phyloP scores from a whole-genome alignment of 2,329 filamentous ascomycete species.

The Pseudopithomyces chartarum region DNA sequence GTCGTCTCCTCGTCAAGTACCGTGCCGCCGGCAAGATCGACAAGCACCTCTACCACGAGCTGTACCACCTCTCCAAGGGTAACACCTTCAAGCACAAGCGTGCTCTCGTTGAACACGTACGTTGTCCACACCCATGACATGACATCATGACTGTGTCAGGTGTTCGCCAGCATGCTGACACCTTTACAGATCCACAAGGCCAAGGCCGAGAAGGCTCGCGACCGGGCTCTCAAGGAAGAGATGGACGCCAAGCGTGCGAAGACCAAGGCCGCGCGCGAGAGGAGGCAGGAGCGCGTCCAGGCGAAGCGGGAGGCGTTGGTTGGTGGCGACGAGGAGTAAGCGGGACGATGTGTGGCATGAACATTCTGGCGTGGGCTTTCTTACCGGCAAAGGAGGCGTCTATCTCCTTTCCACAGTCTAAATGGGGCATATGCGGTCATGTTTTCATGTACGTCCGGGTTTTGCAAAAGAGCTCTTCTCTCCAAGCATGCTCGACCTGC shows the following conservation, averaged over 20 bases:
- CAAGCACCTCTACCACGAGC: constrained; percentile 99
- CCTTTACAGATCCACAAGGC: constrained; percentile 90
- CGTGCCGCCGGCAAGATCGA: constrained; percentile 99
- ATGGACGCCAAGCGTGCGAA: constrained; percentile 99
- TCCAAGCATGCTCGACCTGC: constrained; percentile 42
- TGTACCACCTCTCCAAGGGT: constrained; percentile 99
- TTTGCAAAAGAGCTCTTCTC: constrained; percentile 44
- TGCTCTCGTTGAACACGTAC: constrained; percentile 99
- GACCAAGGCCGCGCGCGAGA: constrained; percentile 99
- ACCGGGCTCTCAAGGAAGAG: constrained; percentile 96
- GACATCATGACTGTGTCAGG: constrained; percentile 42
- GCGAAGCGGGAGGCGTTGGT: constrained; percentile 89
- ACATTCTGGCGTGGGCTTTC: constrained; percentile 49
- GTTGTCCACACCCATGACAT: constrained; percentile 54
- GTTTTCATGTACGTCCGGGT: constrained; percentile 51
- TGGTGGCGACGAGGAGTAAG: constrained; percentile 66
- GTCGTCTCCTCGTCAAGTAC: constrained; percentile 99
- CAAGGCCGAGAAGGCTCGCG: constrained; percentile 98
- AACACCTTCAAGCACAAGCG: constrained; percentile 99
- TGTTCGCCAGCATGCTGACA: constrained; percentile 32
- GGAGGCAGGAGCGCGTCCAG: constrained; percentile 88
- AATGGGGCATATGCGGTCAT: constrained; percentile 50
- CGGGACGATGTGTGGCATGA: constrained; percentile 36
- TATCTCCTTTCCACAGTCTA: constrained; percentile 41
- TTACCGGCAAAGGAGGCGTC: constrained; percentile 46